These are phyloP conservation scores for Claviceps sp. DNA, from an alignment of 2,329 filamentous ascomycete genomes.

Conservation along the genomic window DNA sequence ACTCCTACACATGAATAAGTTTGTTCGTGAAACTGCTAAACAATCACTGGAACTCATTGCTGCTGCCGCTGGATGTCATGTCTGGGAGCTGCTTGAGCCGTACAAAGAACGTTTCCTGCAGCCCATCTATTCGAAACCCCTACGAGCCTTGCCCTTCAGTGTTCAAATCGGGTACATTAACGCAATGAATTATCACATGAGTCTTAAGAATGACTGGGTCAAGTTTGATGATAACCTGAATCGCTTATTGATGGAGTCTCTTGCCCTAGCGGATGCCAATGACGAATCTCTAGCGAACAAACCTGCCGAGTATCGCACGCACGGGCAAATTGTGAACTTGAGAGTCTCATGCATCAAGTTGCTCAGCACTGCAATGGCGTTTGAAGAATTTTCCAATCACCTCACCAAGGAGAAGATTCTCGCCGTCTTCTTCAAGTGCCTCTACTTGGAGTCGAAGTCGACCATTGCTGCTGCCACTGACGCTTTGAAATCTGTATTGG, in stretches of 20 bases:
- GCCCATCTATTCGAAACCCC: slow-evolving; percentile 88
- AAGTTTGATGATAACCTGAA: slow-evolving; percentile 87
- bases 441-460: slow-evolving; percentile 84
- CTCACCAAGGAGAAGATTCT: slow-evolving; percentile 61
- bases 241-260: slow-evolving; percentile 79
- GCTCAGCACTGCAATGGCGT: slow-evolving; percentile 82
- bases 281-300: slow-evolving; percentile 90
- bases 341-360: slow-evolving; percentile 89
- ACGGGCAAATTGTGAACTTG: slow-evolving; percentile 82
- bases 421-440: slow-evolving; percentile 91
- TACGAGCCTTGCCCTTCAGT: slow-evolving; percentile 82
- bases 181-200: slow-evolving; percentile 89
- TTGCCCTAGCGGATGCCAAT: slow-evolving; percentile 86
- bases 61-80: slow-evolving; percentile 60
- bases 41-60: slow-evolving; percentile 70
- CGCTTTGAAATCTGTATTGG: slow-evolving; percentile 75
- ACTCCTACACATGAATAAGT: slow-evolving; percentile 87
- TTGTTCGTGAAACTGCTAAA: slow-evolving; percentile 80
- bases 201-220: slow-evolving; percentile 76
- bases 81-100: slow-evolving; percentile 79
- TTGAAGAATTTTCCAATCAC: slow-evolving; percentile 77
- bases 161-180: slow-evolving; percentile 98
- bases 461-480: slow-evolving; percentile 91
- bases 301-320: slow-evolving; percentile 86
- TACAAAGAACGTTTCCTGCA: slow-evolving; percentile 82